Evolutionary conservation across 306 rosid genomes (phyloP).

Genomic region (Delonix regia): DNA sequence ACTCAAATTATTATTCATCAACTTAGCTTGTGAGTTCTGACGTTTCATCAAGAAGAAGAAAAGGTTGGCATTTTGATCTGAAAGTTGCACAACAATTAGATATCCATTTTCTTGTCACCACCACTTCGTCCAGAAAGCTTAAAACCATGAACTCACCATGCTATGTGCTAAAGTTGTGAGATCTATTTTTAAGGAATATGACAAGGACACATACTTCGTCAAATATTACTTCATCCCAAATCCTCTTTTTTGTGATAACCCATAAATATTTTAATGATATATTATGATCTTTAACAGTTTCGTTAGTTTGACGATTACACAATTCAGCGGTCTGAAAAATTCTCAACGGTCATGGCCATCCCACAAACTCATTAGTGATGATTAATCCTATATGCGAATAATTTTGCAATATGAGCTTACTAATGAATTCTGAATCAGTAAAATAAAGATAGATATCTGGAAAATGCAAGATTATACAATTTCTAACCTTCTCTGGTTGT

Average conservation of each 20-base stretch:
- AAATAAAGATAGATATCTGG: neutral
- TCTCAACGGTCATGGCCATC: neutral
- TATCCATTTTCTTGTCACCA: too few relatives aligned
- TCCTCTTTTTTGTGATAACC: too few relatives aligned
- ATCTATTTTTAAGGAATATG: too few relatives aligned
- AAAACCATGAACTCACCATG: too few relatives aligned
- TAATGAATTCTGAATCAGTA: neutral
- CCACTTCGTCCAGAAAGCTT: too few relatives aligned
- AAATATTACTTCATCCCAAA: too few relatives aligned
- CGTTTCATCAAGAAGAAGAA: neutral
- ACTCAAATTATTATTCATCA: neutral
- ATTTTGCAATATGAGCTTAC: neutral
- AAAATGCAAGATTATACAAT: neutral
- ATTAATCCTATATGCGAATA: too few relatives aligned
- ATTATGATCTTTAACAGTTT: too few relatives aligned
- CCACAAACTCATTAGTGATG: too few relatives aligned
- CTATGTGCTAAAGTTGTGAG: too few relatives aligned
- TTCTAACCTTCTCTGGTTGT: constrained; percentile 87
- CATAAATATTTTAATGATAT: too few relatives aligned
- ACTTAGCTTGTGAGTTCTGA: neutral
- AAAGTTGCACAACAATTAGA: neutral
- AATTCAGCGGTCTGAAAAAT: neutral
- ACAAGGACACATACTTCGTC: too few relatives aligned
- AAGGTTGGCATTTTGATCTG: neutral
- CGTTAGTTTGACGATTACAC: neutral